Evolutionary conservation across 2,329 filamentous ascomycete species (phyloP), one percentile per base, ranked within the genome.

Genomic region (Epichloe uncinata): DNA sequence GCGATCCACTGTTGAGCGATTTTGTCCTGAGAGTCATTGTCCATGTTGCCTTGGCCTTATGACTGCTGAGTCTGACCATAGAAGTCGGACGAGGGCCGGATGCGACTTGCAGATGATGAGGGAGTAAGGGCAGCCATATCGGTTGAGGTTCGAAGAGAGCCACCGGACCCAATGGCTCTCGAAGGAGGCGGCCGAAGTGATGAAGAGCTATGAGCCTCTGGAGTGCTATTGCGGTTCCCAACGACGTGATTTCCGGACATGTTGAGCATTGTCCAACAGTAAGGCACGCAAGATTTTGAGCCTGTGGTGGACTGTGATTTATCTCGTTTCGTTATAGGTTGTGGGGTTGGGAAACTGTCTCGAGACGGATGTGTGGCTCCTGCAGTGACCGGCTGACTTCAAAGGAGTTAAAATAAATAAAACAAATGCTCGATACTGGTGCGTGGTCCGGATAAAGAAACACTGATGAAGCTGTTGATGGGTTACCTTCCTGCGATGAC

Each of bases 1-100:
- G 91, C 89, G 60, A 98, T 91, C 93, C 93, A 98, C 69, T 98
- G 90, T 72, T 96, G 90, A 47, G 91, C 89, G 56, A 91, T 86
- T 69, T 90, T 91, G 66, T 97, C 93, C 66, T 93, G 83, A 9
- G 85, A 81, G 67, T 97, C 93, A 55, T 71, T 68, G 50, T 96
- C 90, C 18, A 78, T 70, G 58, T 77, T 81, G 57, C 74, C 78
- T 53, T 87, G 83, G 60, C 74, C 77, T 60, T 81, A 82, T 55
- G 77, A 77, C 64, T 84, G 77, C 61, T 86, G 81, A 42, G 78
- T 71, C 61, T 85, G 87, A 56, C 87, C 90, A 67, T 91, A 95
- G 67, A 97, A 89, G 65, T 98, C 93, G 18, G 93, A 97, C 26
- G 90, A 89, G 34, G 93, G 93, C 52, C 93, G 87, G 60, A 95